Evolutionary conservation across 2,329 filamentous ascomycete species (phyloP).

Genomic region (Chlorencoelia australis): DNA sequence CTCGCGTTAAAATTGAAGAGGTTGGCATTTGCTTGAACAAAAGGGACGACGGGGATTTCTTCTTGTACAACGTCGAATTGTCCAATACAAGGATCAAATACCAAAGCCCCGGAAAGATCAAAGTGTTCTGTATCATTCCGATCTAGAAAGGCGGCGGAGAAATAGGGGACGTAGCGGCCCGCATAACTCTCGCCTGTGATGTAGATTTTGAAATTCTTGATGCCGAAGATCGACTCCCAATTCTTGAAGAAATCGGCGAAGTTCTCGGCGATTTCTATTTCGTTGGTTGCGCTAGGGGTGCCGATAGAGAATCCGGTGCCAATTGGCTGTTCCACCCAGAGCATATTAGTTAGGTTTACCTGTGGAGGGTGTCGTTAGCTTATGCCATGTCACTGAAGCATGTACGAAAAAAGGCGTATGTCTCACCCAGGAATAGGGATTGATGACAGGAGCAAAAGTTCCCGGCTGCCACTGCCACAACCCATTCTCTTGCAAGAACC

Average conservation of each 20-base stretch:
- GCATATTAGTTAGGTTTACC: conserved; percentile 33
- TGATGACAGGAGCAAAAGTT: conserved; percentile 14
- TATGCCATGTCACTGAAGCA: too few species aligned
- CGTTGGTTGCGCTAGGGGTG: conserved; percentile 27
- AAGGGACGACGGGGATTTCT: conserved; percentile 30
- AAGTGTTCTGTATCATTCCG: conserved; percentile 37
- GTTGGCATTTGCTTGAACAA: conserved; percentile 32
- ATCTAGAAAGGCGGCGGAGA: conserved; percentile 43
- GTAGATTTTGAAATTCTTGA: conserved; percentile 43
- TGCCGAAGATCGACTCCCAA: conserved; percentile 43
- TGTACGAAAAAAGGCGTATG: conserved; percentile 34
- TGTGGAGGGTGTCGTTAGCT: too few species aligned
- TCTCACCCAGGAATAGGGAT: conserved; percentile 29
- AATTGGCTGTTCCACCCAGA: conserved; percentile 40
- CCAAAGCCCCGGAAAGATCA: conserved; percentile 34
- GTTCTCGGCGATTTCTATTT: conserved; percentile 35
- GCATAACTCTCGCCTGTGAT: conserved; percentile 45
- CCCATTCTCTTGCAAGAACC: conserved; percentile 29
- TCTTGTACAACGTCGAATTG: conserved; percentile 10
- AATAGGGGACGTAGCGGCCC: conserved; percentile 45
- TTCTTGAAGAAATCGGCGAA: conserved; percentile 43
- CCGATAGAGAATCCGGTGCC: conserved; percentile 20
- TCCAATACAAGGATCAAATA: conserved; percentile 18
- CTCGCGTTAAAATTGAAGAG: conserved; percentile 35
- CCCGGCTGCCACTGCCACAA: conserved; percentile 26